phyloP scores from a whole-genome alignment of 495 filamentous ascomycete species.

The Aspergillus mulundensis region DNA sequence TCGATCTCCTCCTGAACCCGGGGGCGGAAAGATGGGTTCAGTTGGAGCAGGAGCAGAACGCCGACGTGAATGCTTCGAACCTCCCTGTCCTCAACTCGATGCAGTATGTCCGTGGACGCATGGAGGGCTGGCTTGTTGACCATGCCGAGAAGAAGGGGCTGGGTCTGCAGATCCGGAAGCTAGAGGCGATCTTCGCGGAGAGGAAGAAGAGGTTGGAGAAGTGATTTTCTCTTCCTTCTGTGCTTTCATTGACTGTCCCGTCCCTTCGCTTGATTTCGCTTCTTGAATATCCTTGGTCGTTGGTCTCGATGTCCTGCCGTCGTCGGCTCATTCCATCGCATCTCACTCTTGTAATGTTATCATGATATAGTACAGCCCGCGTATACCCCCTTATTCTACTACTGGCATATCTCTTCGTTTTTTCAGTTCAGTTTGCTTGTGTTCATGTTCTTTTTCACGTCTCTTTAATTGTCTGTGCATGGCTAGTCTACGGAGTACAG shows the following conservation, averaged over 20 bases:
- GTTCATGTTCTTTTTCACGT: not conserved
- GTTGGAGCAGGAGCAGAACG: constrained; percentile 46
- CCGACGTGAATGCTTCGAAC: constrained; percentile 13
- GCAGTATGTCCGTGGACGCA: constrained; percentile 60
- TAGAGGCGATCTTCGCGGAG: constrained; percentile 67
- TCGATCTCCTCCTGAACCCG: constrained; percentile 86
- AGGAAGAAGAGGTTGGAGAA: constrained; percentile 54
- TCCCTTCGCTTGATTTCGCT: constrained; percentile 5
- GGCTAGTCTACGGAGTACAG: no score
- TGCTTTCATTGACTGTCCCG: not conserved
- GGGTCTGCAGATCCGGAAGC: constrained; percentile 51
- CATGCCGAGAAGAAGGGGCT: constrained; percentile 77
- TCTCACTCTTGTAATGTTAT: constrained; percentile 7
- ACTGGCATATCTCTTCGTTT: not conserved
- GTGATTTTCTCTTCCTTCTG: constrained; percentile 6
- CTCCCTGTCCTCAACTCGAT: constrained; percentile 68
- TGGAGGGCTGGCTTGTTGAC: constrained; percentile 80
- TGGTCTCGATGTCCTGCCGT: not conserved
- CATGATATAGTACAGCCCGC: not conserved
- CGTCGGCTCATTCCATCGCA: not conserved
- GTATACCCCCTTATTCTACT: constrained; percentile 11
- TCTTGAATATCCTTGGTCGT: not conserved
- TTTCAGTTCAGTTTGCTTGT: constrained; percentile 1
- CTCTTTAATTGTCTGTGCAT: not conserved
- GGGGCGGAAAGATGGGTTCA: constrained; percentile 43